Conservation (phyloP, 192 early-diverging fungal species). For the Jimgerdemannia lactiflua region DNA sequence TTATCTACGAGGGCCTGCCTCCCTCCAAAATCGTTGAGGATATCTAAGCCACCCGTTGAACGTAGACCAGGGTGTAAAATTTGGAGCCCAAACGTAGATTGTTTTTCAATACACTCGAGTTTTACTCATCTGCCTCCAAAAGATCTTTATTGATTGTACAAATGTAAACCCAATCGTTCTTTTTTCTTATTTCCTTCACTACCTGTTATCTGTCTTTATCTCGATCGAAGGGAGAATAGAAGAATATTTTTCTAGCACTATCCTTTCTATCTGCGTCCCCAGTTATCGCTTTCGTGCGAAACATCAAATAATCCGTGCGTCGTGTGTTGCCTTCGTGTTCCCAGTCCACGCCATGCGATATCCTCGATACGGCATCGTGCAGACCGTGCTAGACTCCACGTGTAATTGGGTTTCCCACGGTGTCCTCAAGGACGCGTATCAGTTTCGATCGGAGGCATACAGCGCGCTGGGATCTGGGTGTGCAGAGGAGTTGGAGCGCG, state of each 20-base stretch:
- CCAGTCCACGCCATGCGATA: neutral
- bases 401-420: too few species aligned
- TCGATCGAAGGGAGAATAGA: neutral
- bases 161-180: neutral
- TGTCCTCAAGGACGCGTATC: too few species aligned
- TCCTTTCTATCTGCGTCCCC: neutral
- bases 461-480: too few species aligned
- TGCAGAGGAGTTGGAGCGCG: too few species aligned
- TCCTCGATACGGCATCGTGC: neutral
- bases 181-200: neutral
- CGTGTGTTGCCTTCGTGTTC: too few species aligned
- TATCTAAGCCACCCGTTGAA: conserved; percentile 31
- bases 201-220: neutral
- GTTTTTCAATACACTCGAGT: neutral
- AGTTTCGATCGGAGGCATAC: too few species aligned
- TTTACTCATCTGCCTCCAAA: neutral
- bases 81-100: neutral
- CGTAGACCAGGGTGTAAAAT: neutral
- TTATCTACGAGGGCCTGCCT: conserved; percentile 78
- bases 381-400: neutral
- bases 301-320: too few species aligned
- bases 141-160: neutral
- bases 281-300: too few species aligned
- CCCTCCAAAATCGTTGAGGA: conserved; percentile 69
- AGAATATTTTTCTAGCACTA: neutral